These are phyloP conservation scores for Beta vulgaris DNA, from an alignment of 148 eudicot species.

Conservation along the genomic window DNA sequence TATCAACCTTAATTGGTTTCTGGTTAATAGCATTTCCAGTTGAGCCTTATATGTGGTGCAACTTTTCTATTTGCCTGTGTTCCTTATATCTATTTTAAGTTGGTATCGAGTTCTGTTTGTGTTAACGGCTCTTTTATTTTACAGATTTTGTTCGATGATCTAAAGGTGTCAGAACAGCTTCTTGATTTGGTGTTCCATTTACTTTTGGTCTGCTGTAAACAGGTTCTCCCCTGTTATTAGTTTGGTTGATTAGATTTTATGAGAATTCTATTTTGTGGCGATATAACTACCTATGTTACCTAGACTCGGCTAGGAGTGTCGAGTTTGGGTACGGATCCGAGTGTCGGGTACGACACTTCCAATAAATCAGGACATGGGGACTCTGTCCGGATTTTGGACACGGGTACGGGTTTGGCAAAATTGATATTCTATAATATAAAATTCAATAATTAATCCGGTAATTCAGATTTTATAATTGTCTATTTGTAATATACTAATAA, in stretches of 20 bases:
- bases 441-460: too few species aligned
- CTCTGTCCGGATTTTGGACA: too few species aligned
- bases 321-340: too few species aligned
- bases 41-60: background rate
- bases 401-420: too few species aligned
- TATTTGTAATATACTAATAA: too few species aligned
- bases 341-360: too few species aligned
- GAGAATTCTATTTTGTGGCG: background rate
- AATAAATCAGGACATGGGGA: too few species aligned
- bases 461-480: too few species aligned
- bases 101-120: background rate
- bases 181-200: slow-evolving; percentile 80
- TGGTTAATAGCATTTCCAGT: background rate
- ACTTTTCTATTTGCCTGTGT: background rate
- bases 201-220: slow-evolving; percentile 50
- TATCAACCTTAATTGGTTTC: background rate
- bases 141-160: slow-evolving; percentile 86
- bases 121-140: slow-evolving; percentile 17
- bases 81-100: background rate
- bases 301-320: too few species aligned
- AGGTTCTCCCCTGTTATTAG: slow-evolving; percentile 46
- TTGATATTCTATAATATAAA: too few species aligned
- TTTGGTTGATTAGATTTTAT: background rate
- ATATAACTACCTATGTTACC: background rate
- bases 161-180: slow-evolving; percentile 74